Conservation (phyloP, 2,329 filamentous ascomycete species). For the Aspergillus niger region DNA sequence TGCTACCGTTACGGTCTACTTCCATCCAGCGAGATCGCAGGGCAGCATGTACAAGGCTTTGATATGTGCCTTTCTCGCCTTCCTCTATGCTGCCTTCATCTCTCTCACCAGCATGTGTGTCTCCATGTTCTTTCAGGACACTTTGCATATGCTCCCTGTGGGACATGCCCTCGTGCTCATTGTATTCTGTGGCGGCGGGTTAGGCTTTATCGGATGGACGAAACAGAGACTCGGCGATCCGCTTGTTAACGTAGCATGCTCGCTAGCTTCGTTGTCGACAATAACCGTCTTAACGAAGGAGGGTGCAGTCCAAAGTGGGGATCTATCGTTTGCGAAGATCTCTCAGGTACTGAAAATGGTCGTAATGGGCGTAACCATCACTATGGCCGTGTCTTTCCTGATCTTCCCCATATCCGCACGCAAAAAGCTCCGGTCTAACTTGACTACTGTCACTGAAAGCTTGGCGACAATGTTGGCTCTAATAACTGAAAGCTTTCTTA, state of each 20-base stretch:
- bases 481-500: conserved; percentile 81
- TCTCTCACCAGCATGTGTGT: conserved; percentile 86
- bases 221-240: conserved; percentile 79
- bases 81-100: conserved; percentile 74
- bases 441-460: conserved; percentile 72
- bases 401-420: conserved; percentile 79
- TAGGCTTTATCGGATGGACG: conserved; percentile 86
- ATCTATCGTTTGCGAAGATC: conserved; percentile 80
- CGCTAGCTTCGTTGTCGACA: conserved; percentile 81
- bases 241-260: conserved; percentile 81
- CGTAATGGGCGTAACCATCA: conserved; percentile 71
- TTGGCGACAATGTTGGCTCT: conserved; percentile 79
- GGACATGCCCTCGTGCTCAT: conserved; percentile 79
- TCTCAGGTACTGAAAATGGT: conserved; percentile 81
- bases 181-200: conserved; percentile 79
- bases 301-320: conserved; percentile 78
- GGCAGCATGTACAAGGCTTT: conserved; percentile 90
- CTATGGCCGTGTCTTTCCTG: conserved; percentile 72
- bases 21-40: conserved; percentile 81
- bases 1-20: conserved; percentile 91
- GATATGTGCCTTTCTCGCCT: conserved; percentile 73
- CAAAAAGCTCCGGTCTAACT: conserved; percentile 69
- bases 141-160: conserved; percentile 65
- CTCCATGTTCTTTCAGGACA: conserved; percentile 73
- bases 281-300: conserved; percentile 92